A percentile compares a stretch with the other conserved stretches of the same genome.
Conservation (phyloP, 257 asterid genomes). For the Plantago major region DNA sequence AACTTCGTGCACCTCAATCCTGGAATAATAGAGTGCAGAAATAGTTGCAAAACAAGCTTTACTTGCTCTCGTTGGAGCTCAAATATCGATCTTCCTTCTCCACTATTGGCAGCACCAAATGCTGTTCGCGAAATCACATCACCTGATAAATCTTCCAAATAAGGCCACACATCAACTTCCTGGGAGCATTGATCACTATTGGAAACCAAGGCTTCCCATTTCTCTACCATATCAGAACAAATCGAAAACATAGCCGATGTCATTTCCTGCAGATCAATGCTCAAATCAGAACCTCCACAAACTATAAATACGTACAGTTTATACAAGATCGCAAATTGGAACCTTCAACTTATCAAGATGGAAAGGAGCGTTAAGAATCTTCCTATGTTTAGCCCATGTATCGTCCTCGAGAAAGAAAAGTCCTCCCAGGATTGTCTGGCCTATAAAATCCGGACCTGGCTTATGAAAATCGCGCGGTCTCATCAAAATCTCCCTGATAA, state of each 20-base stretch:
- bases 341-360: conserved; percentile 28
- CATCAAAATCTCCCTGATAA: conserved; percentile 21
- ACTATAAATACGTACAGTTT: background rate
- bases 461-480: conserved; percentile 17
- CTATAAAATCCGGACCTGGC: conserved; percentile 9
- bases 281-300: background rate
- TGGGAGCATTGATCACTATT: background rate
- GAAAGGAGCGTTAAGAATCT: conserved; percentile 23
- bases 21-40: conserved; percentile 43
- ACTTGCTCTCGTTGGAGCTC: conserved; percentile 48
- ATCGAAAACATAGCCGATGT: conserved; percentile 17
- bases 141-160: conserved; percentile 16
- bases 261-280: conserved; percentile 9
- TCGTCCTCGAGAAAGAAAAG: conserved; percentile 19
- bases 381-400: conserved; percentile 24
- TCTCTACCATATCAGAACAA: conserved; percentile 20
- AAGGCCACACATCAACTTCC: conserved; percentile 23
- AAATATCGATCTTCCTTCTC: conserved; percentile 26
- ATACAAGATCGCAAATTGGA: background rate
- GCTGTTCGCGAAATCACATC: conserved; percentile 22
- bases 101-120: conserved; percentile 18
- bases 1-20: conserved; percentile 44
- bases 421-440: conserved; percentile 14
- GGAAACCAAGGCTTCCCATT: conserved; percentile 18
- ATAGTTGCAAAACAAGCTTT: conserved; percentile 36